Percentiles rank a stretch among this genome's conserved stretches.
Evolutionary conservation across 2,329 filamentous ascomycete genomes (phyloP).

Genomic region (Fusarium zealandicum): DNA sequence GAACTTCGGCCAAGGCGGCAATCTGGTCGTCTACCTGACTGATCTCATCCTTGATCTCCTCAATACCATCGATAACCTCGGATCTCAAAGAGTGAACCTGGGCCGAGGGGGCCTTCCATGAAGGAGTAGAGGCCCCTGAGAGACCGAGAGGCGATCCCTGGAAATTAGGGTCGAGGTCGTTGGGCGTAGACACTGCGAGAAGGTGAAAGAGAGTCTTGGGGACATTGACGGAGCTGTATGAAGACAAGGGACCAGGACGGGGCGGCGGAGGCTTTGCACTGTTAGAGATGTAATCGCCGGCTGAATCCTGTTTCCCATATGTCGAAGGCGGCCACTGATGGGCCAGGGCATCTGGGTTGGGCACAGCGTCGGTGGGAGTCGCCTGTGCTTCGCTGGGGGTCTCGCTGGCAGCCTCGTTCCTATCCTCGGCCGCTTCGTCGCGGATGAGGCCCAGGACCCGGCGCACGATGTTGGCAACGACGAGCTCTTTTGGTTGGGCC

Average conservation of each 20-base stretch:
- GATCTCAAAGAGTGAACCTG: slow-evolving; percentile 77
- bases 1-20: slow-evolving; percentile 83
- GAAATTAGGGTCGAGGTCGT: slow-evolving; percentile 45
- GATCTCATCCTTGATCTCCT: slow-evolving; percentile 95
- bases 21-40: slow-evolving; percentile 94
- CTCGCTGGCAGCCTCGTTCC: slow-evolving; percentile 70
- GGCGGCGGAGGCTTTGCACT: slow-evolving; percentile 44
- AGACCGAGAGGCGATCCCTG: slow-evolving; percentile 57
- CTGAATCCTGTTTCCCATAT: slow-evolving; percentile 46
- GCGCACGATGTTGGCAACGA: slow-evolving; percentile 92
- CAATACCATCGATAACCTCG: slow-evolving; percentile 92
- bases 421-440: slow-evolving; percentile 85
- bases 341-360: slow-evolving; percentile 38
- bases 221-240: slow-evolving; percentile 69
- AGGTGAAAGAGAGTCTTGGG: slow-evolving; percentile 87
- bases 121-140: slow-evolving; percentile 60
- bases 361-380: slow-evolving; percentile 51
- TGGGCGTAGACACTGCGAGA: slow-evolving; percentile 73
- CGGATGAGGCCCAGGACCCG: slow-evolving; percentile 89
- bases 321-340: slow-evolving; percentile 44
- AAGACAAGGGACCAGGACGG: slow-evolving; percentile 68
- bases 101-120: slow-evolving; percentile 50
- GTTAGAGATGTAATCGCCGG: slow-evolving; percentile 41
- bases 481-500: slow-evolving; percentile 88
- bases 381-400: slow-evolving; percentile 57